Percentiles rank a stretch among this genome's conserved stretches.
These are phyloP conservation scores for Plantago elongata DNA, from an alignment of 257 asterid species.

Conservation along the genomic window DNA sequence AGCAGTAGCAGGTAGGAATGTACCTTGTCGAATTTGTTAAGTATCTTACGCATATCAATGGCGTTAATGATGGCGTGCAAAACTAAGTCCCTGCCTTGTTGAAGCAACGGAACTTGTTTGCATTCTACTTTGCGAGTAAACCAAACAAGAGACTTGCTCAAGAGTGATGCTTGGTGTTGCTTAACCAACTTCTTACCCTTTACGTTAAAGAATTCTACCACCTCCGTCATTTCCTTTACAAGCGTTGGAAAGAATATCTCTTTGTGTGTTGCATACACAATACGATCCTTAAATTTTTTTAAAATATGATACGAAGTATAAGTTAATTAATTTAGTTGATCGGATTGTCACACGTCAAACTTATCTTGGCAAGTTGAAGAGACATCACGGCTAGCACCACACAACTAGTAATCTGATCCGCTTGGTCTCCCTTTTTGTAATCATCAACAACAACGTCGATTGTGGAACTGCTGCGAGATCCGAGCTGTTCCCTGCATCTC, in stretches of 20 bases:
- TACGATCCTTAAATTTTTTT: too few relatives aligned
- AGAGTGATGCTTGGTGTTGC: conserved; percentile 52
- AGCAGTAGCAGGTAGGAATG: too few relatives aligned
- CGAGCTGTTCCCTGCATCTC: conserved; percentile 44
- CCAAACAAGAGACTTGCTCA: conserved; percentile 42
- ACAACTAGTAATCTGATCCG: conserved; percentile 27
- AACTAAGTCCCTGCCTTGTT: conserved; percentile 15
- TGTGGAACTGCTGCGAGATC: too few relatives aligned
- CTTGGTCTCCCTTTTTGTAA: background rate
- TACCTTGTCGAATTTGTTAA: conserved; percentile 85
- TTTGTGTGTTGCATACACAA: conserved; percentile 51
- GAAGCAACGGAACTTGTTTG: conserved; percentile 51
- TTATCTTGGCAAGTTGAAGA: background rate
- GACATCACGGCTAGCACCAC: conserved; percentile 34
- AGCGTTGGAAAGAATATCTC: conserved; percentile 67
- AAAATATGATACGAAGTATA: too few relatives aligned
- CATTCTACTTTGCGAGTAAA: conserved; percentile 38
- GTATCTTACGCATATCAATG: conserved; percentile 75
- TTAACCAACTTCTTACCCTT: conserved; percentile 69
- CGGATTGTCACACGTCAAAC: too few relatives aligned
- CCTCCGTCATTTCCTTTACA: conserved; percentile 73
- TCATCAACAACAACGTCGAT: conserved; percentile 5
- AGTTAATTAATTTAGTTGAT: too few relatives aligned
- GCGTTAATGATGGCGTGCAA: conserved; percentile 68
- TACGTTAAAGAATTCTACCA: conserved; percentile 71